These are phyloP conservation scores for Camellia japonica DNA, from an alignment of 148 eudicot species.

Conservation along the genomic window DNA sequence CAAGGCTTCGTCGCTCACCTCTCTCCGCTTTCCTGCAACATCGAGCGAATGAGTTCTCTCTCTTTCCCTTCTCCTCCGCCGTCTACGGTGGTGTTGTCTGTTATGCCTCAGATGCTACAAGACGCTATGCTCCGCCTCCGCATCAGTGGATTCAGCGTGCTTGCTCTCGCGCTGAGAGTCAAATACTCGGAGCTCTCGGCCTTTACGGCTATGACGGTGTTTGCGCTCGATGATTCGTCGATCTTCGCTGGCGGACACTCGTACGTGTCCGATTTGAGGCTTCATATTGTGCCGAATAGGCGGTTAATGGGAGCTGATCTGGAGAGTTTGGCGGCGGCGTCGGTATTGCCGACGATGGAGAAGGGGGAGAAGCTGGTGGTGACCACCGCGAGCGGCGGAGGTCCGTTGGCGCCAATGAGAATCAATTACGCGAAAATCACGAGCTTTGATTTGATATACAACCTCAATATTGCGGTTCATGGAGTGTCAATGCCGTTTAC, in stretches of 20 bases:
- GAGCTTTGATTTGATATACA: constrained; percentile 60
- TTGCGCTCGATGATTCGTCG: constrained; percentile 42
- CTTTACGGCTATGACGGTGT: constrained; percentile 16
- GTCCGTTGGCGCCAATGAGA: constrained; percentile 50
- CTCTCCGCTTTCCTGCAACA: constrained; percentile 19
- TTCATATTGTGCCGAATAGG: constrained; percentile 69
- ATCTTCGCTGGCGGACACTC: constrained; percentile 55
- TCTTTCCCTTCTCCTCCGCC: constrained; percentile 37
- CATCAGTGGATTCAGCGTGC: constrained; percentile 22
- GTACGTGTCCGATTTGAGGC: constrained; percentile 48
- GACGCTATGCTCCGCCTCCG: constrained; percentile 27
- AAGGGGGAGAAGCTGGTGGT: constrained; percentile 50
- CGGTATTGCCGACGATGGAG: constrained; percentile 58
- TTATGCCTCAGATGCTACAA: constrained; percentile 43
- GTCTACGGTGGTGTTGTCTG: constrained; percentile 12
- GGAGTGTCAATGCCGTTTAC: constrained; percentile 38
- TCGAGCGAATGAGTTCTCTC: constrained; percentile 17
- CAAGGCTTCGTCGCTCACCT: constrained; percentile 26
- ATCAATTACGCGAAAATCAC: constrained; percentile 68
- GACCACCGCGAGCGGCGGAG: constrained; percentile 61
- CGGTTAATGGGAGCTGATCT: constrained; percentile 50
- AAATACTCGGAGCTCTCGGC: constrained; percentile 11
- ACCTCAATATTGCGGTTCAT: constrained; percentile 65
- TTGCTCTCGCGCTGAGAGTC: constrained; percentile 10
- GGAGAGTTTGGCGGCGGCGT: constrained; percentile 43